Evolutionary conservation across 2,329 filamentous ascomycete species (phyloP), one percentile per base, ranked within the genome.

Genomic region (Cladosporium sp.): DNA sequence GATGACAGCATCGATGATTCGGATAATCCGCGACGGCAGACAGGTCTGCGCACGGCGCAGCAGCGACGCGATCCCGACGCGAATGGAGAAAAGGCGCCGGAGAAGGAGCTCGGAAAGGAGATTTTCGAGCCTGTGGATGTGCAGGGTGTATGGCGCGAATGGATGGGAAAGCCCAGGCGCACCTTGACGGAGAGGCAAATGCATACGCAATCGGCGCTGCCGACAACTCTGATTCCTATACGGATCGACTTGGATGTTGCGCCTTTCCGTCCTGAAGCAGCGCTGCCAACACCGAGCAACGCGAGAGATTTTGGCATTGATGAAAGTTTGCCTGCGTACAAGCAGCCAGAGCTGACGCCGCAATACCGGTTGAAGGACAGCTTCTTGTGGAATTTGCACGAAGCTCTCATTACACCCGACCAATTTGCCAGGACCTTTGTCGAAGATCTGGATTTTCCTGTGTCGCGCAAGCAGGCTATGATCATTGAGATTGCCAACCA

Each of bases 361-460:
- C 86, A 89, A 3, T 96, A 90, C 70, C 83, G 93, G 56, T 77
- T 99, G 51, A 90, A 95, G 62, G 93, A 99, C 62, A 86, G 88
- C n/a, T 97, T 99, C 62, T 73, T 96, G 47, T 99, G 93, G 93
- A 99, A 99, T 63, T 78, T 99, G 12, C 92, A 97, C 70, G 93
- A 99, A 73, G 88, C 89, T 0, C 76, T 96, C 52, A 88, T 91
- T 45, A 99, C 93, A 0, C 95, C 93, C 1, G 93, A 99, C 64
- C 88, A 95, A 64, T 99, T 97, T 66, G 93, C 93, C n/a, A 82
- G 87, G 60, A 84, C 80, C 1, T 83, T 97, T 58, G 91, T 95
- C 1, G 89, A 95, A 57, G 93, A 99, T 66, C 79, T 99, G 37
- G 93, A 99, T 66, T 80, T 99, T 37, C 92, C 92, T 3, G 85